Conservation (phyloP, 768 basidiomycete genomes). For the Podaxis sp. region DNA sequence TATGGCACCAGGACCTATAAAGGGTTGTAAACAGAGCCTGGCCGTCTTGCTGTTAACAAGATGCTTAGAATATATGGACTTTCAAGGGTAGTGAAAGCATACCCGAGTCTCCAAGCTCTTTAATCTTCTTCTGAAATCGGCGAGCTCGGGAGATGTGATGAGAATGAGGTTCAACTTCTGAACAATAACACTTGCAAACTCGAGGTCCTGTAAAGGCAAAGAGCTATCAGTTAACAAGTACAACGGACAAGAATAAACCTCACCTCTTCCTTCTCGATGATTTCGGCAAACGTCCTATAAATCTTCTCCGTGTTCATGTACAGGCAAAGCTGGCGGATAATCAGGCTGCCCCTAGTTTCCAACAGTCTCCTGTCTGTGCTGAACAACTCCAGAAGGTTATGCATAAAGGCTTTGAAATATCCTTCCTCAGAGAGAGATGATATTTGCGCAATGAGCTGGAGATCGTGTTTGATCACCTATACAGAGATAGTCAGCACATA, state of each 20-base stretch:
- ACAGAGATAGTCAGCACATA: slow-evolving; percentile 13
- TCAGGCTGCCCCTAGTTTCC: slow-evolving; percentile 90
- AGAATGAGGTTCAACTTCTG: slow-evolving; percentile 97
- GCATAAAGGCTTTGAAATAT: slow-evolving; percentile 96
- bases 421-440: slow-evolving; percentile 93
- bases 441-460: slow-evolving; percentile 95
- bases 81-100: slow-evolving; percentile 24
- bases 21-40: slow-evolving; percentile 92
- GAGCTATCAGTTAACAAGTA: not conserved
- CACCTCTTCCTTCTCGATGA: slow-evolving; percentile 97
- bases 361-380: slow-evolving; percentile 90
- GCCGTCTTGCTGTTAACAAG: slow-evolving; percentile 78
- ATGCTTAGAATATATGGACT: not conserved
- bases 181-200: slow-evolving; percentile 96
- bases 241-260: slow-evolving; percentile 20
- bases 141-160: slow-evolving; percentile 94
- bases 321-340: slow-evolving; percentile 91
- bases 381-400: slow-evolving; percentile 91
- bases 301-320: slow-evolving; percentile 95
- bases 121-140: slow-evolving; percentile 88
- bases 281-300: slow-evolving; percentile 94
- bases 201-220: slow-evolving; percentile 68
- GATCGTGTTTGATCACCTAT: slow-evolving; percentile 92
- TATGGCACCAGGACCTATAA: slow-evolving; percentile 98
- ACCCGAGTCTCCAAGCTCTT: slow-evolving; percentile 94